A percentile compares a stretch with the other conserved stretches of the same genome.
These are phyloP conservation scores for Fusarium austroafricanum DNA, from an alignment of 2,329 filamentous ascomycete genomes.

Conservation along the genomic window DNA sequence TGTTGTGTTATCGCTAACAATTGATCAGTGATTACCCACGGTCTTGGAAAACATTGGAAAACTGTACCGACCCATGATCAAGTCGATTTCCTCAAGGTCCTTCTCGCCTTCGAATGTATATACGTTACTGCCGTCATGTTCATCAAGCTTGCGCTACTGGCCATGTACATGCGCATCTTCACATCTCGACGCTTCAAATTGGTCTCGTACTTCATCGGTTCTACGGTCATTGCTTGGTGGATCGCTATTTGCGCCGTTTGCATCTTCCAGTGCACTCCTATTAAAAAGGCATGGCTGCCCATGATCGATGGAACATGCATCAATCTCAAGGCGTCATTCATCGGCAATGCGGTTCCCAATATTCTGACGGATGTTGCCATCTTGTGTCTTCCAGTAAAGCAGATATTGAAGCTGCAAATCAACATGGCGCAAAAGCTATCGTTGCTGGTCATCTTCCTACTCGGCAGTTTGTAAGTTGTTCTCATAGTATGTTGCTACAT, in stretches of 20 bases:
- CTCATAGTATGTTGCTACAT: rapidly evolving
- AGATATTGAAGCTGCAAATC: conserved; percentile 29
- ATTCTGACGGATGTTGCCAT: conserved; percentile 29
- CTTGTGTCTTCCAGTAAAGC: conserved; percentile 14
- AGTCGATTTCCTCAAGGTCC: conserved; percentile 24
- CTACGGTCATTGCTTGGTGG: conserved; percentile 24
- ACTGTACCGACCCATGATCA: background rate
- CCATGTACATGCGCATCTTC: conserved; percentile 34
- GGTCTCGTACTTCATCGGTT: conserved; percentile 9
- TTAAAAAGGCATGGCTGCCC: conserved; percentile 27
- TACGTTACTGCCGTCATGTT: conserved; percentile 32
- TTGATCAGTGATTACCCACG: conserved; percentile 24
- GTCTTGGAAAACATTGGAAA: conserved; percentile 16
- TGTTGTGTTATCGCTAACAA: too few species aligned
- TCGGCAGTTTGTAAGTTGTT: conserved; percentile 30
- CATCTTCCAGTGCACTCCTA: conserved; percentile 28
- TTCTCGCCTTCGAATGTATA: conserved; percentile 29
- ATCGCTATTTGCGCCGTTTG: conserved; percentile 30
- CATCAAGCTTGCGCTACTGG: conserved; percentile 25
- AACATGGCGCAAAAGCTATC: conserved; percentile 29
- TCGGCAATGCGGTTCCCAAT: conserved; percentile 32
- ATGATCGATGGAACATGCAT: conserved; percentile 22
- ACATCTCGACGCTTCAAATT: conserved; percentile 20
- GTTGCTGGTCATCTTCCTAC: conserved; percentile 25
- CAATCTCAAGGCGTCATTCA: conserved; percentile 29